Percentiles rank a stretch among this genome's conserved stretches.
phyloP scores from a whole-genome alignment of 192 early-diverging fungal species.

The Coemansia pectinata region DNA sequence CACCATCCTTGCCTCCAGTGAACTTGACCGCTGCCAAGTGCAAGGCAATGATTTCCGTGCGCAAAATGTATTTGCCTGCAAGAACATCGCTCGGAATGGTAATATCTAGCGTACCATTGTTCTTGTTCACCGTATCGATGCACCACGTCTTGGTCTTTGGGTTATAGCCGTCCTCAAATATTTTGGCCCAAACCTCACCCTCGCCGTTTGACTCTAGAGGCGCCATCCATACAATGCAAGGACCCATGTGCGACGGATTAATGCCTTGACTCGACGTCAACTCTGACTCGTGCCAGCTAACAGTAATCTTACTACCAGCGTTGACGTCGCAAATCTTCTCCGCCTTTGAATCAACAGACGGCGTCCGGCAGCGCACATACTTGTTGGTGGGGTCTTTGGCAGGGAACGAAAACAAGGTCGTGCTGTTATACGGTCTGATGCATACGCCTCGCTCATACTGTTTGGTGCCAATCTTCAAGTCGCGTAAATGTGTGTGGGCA shows the following conservation, averaged over 20 bases:
- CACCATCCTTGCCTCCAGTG: conserved; percentile 1
- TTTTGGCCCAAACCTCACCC: conserved; percentile 36
- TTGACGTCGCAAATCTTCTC: neutral
- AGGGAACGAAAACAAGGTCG: neutral
- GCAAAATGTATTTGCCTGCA: conserved; percentile 21
- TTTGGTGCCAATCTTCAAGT: neutral
- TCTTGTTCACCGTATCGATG: conserved; percentile 24
- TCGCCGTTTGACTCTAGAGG: conserved; percentile 18
- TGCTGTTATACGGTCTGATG: neutral
- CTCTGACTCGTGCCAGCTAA: neutral
- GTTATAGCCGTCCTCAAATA: conserved; percentile 34
- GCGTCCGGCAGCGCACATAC: neutral
- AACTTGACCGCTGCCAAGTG: conserved; percentile 2
- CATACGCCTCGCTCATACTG: neutral
- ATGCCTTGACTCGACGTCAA: neutral
- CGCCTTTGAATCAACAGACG: neutral
- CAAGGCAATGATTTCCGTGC: conserved; percentile 28
- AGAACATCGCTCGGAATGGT: conserved; percentile 27
- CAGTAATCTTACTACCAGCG: neutral
- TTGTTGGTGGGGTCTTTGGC: neutral
- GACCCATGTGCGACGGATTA: conserved; percentile 23
- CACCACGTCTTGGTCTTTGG: conserved; percentile 26
- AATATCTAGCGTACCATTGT: conserved; percentile 22
- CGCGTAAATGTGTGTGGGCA: conserved; percentile 1
- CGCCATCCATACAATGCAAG: conserved; percentile 32